A percentile compares a stretch with the other conserved stretches of the same genome.
Evolutionary conservation across 768 basidiomycete genomes (phyloP).

Genomic region (Gloeostereum incarnatum): DNA sequence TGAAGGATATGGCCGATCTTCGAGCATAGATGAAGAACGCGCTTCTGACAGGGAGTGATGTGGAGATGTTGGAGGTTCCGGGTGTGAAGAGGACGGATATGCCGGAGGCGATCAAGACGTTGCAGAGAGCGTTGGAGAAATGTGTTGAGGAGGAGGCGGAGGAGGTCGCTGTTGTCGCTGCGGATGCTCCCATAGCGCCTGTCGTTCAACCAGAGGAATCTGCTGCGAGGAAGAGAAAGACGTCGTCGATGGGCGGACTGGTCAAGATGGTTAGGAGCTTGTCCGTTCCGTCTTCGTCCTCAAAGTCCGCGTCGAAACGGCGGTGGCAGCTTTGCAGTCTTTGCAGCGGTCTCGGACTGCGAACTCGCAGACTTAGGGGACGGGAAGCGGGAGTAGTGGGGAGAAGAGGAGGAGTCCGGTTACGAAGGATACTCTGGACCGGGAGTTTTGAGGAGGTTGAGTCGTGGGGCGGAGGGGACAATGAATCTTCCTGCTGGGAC

Average conservation of each 20-base stretch:
- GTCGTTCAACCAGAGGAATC: background rate
- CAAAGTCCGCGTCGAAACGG: background rate
- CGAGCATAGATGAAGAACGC: conserved; percentile 50
- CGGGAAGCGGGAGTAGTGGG: background rate
- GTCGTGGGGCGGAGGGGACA: conserved; percentile 21
- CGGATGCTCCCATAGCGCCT: background rate
- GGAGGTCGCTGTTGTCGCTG: background rate
- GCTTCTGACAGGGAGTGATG: conserved; percentile 48
- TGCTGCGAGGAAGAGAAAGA: background rate
- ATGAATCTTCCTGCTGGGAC: conserved; percentile 61
- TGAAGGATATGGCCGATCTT: conserved; percentile 45
- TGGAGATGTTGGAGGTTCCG: conserved; percentile 51
- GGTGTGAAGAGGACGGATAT: conserved; percentile 51
- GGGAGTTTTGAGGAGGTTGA: conserved; percentile 62
- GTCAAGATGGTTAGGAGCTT: background rate
- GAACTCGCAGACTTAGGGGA: too few relatives aligned
- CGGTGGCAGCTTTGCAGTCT: background rate
- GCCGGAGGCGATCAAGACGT: conserved; percentile 74
- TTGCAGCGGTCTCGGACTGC: background rate
- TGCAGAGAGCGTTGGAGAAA: conserved; percentile 57
- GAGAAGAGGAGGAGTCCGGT: conserved; percentile 1
- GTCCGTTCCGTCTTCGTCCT: conserved; percentile 1
- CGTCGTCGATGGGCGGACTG: background rate
- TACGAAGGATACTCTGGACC: conserved; percentile 43
- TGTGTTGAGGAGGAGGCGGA: conserved; percentile 22